Base-by-base conservation (phyloP, 1,284 basidiomycete genomes). In the Fistulina hepatica region DNA sequence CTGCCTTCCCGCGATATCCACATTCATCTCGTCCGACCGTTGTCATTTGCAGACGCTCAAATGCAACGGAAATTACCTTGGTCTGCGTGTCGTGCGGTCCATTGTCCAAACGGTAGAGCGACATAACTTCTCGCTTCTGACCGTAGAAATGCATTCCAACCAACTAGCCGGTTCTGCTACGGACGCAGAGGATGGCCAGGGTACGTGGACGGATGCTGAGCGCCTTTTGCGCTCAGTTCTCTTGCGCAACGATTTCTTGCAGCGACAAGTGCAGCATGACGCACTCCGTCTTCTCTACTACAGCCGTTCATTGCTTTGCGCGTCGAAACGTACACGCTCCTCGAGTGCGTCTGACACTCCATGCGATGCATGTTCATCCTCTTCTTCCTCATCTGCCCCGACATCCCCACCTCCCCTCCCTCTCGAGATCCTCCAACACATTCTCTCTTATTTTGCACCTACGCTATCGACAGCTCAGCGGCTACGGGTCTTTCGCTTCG, bases 391-490 rank as follows among this genome's bases (percentile, higher is more conserved):
- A 40, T 28, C 24, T 19, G 26, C 38, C 6, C 19, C 40, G 42
- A 13, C 34, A 16, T 23, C 19, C n/a, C 60, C 61, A 44, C 56
- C 57, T 13, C 48, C 49, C 11, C 60, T 83, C 20, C 80, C 80
- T 0, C 65, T 55, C 16, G 80, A 83, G 51, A 59, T 83, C 15
- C 68, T 73, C 42, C 60, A 75, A 3, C 48, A 73, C 49, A 70
- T 76, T 38, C 62, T 82, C 21, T 69, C 72, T 15, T 64, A 70
- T 48, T 52, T 78, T 21, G 66, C 75, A 3, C 78, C 77, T 9
- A 60, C 58, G 1, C 65, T 83, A 17, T 80, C 77, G 2, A 42
- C 61, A 8, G 50, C 62, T 1, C 81, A 83, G 45, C 67, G 66
- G 13, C 55, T 66, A 32, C 72, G 67, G 17, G 64, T 83, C 16